Evolutionary conservation across 2,329 filamentous ascomycete genomes (phyloP).

Genomic region (Diaporthe humulicola): DNA sequence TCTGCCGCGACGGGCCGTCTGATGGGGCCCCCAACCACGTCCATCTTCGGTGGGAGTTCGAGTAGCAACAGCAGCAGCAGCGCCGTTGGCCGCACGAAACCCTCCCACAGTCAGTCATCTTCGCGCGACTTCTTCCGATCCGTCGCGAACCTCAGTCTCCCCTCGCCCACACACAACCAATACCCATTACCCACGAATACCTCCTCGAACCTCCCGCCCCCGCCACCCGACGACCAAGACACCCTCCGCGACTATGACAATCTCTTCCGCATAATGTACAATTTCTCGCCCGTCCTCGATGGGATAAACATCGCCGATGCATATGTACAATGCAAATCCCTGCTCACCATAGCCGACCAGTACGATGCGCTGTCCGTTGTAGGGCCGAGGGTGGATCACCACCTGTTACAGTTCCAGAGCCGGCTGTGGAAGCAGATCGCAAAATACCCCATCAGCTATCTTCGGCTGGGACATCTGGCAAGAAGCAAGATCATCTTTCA

Average conservation of each 20-base stretch:
- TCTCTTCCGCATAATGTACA: slow-evolving; percentile 95
- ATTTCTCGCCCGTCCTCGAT: slow-evolving; percentile 86
- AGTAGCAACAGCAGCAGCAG: slow-evolving; percentile 41
- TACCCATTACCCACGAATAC: slow-evolving; percentile 53
- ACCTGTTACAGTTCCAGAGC: slow-evolving; percentile 91
- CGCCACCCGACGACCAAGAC: slow-evolving; percentile 76
- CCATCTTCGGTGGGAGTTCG: slow-evolving; percentile 70
- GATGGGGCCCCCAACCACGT: slow-evolving; percentile 48
- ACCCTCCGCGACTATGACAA: slow-evolving; percentile 94
- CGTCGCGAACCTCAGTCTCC: slow-evolving; percentile 80
- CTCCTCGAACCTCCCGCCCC: slow-evolving; percentile 50
- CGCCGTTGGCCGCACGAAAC: slow-evolving; percentile 57
- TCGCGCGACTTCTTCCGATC: slow-evolving; percentile 82
- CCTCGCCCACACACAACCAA: slow-evolving; percentile 57
- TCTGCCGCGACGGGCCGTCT: slow-evolving; percentile 36
- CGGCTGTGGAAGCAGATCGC: slow-evolving; percentile 96
- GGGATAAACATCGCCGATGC: slow-evolving; percentile 90
- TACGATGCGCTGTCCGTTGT: slow-evolving; percentile 92
- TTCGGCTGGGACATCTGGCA: slow-evolving; percentile 89
- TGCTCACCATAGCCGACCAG: slow-evolving; percentile 90
- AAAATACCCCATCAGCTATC: slow-evolving; percentile 93
- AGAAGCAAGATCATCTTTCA: slow-evolving; percentile 86
- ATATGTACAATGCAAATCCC: slow-evolving; percentile 93
- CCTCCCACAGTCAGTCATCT: slow-evolving; percentile 53
- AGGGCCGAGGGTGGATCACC: slow-evolving; percentile 91